Evolutionary conservation across 768 basidiomycete genomes (phyloP), one percentile per base, ranked within the genome.

Genomic region (Auricularia sp.): DNA sequence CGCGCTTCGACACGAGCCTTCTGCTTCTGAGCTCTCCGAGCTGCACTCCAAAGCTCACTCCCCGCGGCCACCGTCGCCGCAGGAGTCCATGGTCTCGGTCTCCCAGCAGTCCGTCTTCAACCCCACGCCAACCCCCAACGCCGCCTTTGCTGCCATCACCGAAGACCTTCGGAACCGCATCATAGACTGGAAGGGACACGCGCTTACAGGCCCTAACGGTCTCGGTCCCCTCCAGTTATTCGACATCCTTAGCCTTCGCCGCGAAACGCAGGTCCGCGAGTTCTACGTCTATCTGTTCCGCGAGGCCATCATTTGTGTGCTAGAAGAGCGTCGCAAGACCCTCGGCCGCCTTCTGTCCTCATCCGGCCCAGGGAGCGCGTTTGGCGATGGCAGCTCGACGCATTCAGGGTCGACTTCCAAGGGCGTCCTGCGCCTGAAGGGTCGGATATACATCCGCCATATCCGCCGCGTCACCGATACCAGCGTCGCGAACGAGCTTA

Each of bases 241-340:
- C 74, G 96, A 97, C 76, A 80, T 94, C 58, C 78, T 98, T 34
- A 87, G 86, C 61, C 94, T 98, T 54, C 85, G 94, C 62, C 86
- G 95, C 61, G 96, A 96, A 69, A 78, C 87, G 10, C 88, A 93
- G 66, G 88, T 95, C 21, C 86, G 94, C 64, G 95, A 97, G 74
- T 98, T 98, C 76, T 91, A 88, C 72, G 93, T 97, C 66, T 98
- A 98, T 77, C 83, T 99, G 34, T 99, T 98, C 84, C 89, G 89
- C 71, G 94, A 98, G 75, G 97, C 97, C 10, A 91, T 99, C 68
- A 94, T 99, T 66, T 99, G 97, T 74, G 94, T 98, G n/a, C 84
- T 90, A 21, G 95, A 98, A 74, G 96, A 99, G 77, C 92, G 88
- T 79, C 95, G 93, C 71, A 85, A 89, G 33, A 86, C 88, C 0